phyloP scores from a whole-genome alignment of 495 filamentous ascomycete species.

The Cladorrhinum samala region DNA sequence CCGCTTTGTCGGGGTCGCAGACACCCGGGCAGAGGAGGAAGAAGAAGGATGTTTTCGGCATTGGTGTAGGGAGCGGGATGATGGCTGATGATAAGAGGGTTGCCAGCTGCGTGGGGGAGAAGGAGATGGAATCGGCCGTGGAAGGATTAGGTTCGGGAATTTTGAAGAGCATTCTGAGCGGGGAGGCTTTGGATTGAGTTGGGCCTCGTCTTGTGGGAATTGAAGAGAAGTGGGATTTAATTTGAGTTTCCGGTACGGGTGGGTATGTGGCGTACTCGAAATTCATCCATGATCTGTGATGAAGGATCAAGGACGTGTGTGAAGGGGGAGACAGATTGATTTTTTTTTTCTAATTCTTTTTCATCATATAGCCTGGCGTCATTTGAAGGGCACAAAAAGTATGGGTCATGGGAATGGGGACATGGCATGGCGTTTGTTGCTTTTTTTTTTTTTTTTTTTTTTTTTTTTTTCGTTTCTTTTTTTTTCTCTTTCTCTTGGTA shows the following conservation, averaged over 20 bases:
- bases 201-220: too few relatives aligned
- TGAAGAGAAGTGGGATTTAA: too few relatives aligned
- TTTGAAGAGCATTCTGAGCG: conserved; percentile 47
- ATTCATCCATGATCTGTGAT: too few relatives aligned
- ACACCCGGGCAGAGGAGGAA: conserved; percentile 23
- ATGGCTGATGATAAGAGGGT: conserved; percentile 60
- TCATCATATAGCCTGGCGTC: too few relatives aligned
- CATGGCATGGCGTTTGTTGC: too few relatives aligned
- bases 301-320: too few relatives aligned
- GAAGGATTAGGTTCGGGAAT: conserved; percentile 54
- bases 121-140: conserved; percentile 65
- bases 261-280: too few relatives aligned
- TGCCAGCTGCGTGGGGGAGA: conserved; percentile 70
- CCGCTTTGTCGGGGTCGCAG: conserved; percentile 46
- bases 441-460: neutral
- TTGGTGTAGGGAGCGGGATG: conserved; percentile 28
- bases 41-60: conserved; percentile 30
- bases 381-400: too few relatives aligned
- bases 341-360: too few relatives aligned
- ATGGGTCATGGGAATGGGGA: too few relatives aligned
- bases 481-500: neutral
- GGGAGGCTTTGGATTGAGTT: conserved; percentile 44
- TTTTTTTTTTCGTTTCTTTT: neutral
- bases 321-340: too few relatives aligned
- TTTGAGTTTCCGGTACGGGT: too few relatives aligned